Evolutionary conservation across 257 asterid genomes (phyloP), one percentile per base, ranked within the genome.

Genomic region (Petunia axillaris): DNA sequence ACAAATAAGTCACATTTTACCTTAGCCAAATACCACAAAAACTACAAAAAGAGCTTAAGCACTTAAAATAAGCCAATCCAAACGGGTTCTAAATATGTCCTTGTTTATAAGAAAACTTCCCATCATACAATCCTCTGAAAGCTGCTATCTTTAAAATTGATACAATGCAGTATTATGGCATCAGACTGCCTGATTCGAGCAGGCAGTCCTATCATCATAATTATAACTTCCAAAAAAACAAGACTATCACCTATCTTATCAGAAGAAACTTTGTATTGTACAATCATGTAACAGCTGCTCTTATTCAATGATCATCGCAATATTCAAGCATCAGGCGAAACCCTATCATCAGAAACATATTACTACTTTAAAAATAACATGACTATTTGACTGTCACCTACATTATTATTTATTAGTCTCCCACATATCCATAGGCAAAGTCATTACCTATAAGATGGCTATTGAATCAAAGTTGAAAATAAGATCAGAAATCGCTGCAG

Each of bases 401-500:
- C 43, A 46, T 70, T 70, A 46, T 48, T 43, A 43, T 1, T 25
- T 70, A 9, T 70, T 46, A 4, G 16, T 25, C 58, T 70, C 41
- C 59, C 4, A 10, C 59, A 48, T 46, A 73, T 35, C 35, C 0
- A 6, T 2, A 35, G 62, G 77, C 1, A 35, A 25, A 50, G 6
- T 0, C 25, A 11, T 10, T 46, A 48, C 77, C 77, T 46, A 54
- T 50, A 5, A 73, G 46, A 50, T 9, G 62, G 6, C 43, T 48
- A 35, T 35, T 50, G 44, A 73, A 48, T 11, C 62, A 50, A 50
- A 50, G 46, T 11, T n/a, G 48, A n/a, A 78, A 63, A 4, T 5
- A 79, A n/a, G 36, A 15, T 89, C 86, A 93, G 86, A 94, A 94
- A 88, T 93, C 97, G 36, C 76, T 89, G 91, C 98, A 94, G 68